Evolutionary conservation across 108 stramenopile species (phyloP).

Genomic region (Chaetoceros tenuissimus): DNA sequence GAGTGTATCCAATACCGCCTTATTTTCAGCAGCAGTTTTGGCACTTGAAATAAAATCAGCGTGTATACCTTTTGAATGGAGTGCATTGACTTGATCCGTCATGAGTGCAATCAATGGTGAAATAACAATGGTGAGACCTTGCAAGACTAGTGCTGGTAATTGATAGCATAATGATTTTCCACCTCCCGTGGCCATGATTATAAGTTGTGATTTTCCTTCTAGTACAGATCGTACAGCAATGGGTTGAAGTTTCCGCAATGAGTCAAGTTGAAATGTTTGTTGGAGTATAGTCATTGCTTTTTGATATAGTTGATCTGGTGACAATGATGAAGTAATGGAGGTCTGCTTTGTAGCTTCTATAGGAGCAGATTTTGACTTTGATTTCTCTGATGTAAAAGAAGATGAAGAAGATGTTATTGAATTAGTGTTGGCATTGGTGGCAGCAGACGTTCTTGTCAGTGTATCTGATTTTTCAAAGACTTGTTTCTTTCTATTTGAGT

Average conservation of each 20-base stretch:
- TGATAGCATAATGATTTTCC: conserved; percentile 95
- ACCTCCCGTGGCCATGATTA: conserved; percentile 92
- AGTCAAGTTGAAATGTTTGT: conserved; percentile 35
- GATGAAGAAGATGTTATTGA: neutral
- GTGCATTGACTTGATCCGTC: conserved; percentile 87
- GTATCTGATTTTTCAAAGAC: neutral
- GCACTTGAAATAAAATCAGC: conserved; percentile 54
- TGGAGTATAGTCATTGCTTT: conserved; percentile 19
- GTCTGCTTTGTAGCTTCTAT: neutral
- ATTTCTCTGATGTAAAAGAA: neutral
- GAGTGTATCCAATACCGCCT: conserved; percentile 37
- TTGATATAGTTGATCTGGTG: conserved; percentile 13
- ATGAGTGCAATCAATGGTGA: conserved; percentile 94
- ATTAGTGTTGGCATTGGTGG: neutral
- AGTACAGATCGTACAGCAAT: conserved; percentile 43
- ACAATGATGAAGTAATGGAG: neutral
- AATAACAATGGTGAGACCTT: conserved; percentile 88
- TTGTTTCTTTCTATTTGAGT: neutral
- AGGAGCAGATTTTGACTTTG: neutral
- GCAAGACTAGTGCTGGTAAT: conserved; percentile 80
- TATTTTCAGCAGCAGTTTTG: conserved; percentile 39
- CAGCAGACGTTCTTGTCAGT: too few species aligned
- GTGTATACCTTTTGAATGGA: conserved; percentile 49
- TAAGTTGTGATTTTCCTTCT: conserved; percentile 42
- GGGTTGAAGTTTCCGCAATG: conserved; percentile 56